Percentiles rank a stretch among this genome's conserved stretches.
phyloP scores from a whole-genome alignment of 1,284 basidiomycete species.

The Agaricales sp. region DNA sequence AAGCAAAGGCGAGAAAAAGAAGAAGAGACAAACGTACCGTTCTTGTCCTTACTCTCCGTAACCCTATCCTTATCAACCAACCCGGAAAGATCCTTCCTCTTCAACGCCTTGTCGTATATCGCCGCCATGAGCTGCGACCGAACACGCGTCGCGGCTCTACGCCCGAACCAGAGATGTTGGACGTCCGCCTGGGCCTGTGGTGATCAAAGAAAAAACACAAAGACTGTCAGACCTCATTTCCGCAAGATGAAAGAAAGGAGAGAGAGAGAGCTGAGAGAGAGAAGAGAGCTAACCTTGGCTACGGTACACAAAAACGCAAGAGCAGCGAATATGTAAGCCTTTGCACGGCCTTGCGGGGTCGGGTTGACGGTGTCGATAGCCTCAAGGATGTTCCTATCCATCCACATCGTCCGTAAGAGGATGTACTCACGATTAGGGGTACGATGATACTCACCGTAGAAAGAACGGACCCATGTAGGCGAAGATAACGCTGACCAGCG shows the following conservation, averaged over 20 bases:
- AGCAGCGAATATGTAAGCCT: constrained; percentile 65
- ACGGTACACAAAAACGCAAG: constrained; percentile 52
- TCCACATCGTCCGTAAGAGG: no score
- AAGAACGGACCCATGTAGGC: constrained; percentile 65
- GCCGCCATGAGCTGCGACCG: constrained; percentile 69
- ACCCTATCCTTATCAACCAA: constrained; percentile 45
- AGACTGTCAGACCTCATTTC: background rate
- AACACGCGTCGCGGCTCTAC: constrained; percentile 62
- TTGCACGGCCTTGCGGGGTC: constrained; percentile 35
- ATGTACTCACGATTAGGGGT: constrained; percentile 1
- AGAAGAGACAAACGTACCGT: background rate
- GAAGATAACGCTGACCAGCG: constrained; percentile 52
- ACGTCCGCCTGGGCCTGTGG: constrained; percentile 58
- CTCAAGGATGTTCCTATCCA: constrained; percentile 36
- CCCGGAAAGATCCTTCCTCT: constrained; percentile 78
- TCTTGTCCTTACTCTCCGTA: background rate
- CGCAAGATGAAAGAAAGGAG: background rate
- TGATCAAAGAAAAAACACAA: background rate
- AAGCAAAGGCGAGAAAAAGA: background rate
- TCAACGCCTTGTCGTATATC: constrained; percentile 86
- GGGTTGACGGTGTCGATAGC: constrained; percentile 22
- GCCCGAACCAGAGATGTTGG: constrained; percentile 70
- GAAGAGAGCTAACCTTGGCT: constrained; percentile 30
- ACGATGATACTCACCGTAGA: constrained; percentile 42
- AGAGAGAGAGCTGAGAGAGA: background rate